Conservation (phyloP, 495 filamentous ascomycete genomes). For the Penicillium bovifimosum region DNA sequence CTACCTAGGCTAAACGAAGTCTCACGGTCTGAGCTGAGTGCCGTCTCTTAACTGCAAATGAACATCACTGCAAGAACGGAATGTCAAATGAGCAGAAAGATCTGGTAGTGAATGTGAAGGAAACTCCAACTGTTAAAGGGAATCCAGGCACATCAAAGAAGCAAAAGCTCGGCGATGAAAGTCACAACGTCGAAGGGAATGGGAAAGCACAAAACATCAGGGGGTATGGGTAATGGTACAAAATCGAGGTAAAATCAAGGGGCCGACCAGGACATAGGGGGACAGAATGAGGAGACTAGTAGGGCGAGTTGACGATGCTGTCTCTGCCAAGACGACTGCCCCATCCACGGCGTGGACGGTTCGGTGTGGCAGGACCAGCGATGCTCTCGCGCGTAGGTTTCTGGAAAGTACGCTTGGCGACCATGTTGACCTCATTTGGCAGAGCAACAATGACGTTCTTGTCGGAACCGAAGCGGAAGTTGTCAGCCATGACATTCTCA, state of each 20-base stretch:
- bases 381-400: conserved; percentile 92
- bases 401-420: conserved; percentile 76
- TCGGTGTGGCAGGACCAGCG: conserved; percentile 55
- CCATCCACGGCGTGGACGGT: conserved; percentile 38
- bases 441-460: conserved; percentile 97
- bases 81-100: not conserved
- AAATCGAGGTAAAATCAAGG: conserved; percentile 9
- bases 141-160: not conserved
- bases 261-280: not conserved
- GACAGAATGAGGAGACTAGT: conserved; percentile 37
- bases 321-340: conserved; percentile 59
- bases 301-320: conserved; percentile 82
- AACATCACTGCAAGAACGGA: not conserved
- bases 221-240: conserved; percentile 39
- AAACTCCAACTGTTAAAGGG: not conserved
- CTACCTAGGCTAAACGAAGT: too few relatives aligned
- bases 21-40: too few relatives aligned
- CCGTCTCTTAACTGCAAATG: not conserved
- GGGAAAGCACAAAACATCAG: conserved; percentile 23
- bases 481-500: conserved; percentile 96
- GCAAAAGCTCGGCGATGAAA: not conserved
- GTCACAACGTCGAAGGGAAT: conserved; percentile 10
- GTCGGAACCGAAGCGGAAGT: conserved; percentile 94
- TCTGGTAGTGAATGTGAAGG: not conserved
- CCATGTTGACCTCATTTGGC: conserved; percentile 97